Percentiles rank a stretch among this genome's conserved stretches.
Evolutionary conservation across 75 land plant species (phyloP).

Genomic region (Pseudotsuga menziesii): DNA sequence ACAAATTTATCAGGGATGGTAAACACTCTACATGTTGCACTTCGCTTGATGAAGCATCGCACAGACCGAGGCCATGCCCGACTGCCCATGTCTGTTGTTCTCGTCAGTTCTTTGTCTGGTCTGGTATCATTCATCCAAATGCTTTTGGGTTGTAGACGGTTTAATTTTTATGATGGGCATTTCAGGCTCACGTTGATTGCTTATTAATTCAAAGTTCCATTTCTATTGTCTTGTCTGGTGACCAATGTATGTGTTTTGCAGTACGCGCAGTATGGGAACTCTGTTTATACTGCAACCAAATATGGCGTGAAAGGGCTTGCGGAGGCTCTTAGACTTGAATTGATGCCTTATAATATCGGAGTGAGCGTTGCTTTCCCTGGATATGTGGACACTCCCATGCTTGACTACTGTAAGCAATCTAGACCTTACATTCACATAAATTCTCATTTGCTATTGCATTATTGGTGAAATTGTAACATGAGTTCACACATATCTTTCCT

Average conservation of each 20-base stretch:
- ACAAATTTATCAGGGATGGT: slow-evolving; percentile 37
- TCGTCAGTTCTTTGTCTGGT: slow-evolving; percentile 26
- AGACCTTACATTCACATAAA: too few relatives aligned
- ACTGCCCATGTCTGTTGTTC: slow-evolving; percentile 26
- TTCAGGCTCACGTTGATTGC: too few relatives aligned
- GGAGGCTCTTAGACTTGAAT: slow-evolving; percentile 19
- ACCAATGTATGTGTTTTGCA: neutral
- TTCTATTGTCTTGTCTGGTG: too few relatives aligned
- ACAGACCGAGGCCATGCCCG: neutral
- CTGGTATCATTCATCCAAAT: slow-evolving; percentile 14
- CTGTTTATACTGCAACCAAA: slow-evolving; percentile 24
- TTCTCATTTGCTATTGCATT: too few relatives aligned
- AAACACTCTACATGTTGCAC: slow-evolving; percentile 27
- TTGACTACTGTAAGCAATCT: too few relatives aligned
- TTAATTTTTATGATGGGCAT: too few relatives aligned
- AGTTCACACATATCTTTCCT: too few relatives aligned
- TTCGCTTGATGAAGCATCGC: slow-evolving; percentile 28
- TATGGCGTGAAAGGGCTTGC: slow-evolving; percentile 25
- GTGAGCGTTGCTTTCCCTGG: too few relatives aligned
- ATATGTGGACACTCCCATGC: too few relatives aligned
- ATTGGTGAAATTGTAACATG: too few relatives aligned
- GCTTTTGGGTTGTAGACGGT: too few relatives aligned
- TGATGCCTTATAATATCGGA: slow-evolving; percentile 20
- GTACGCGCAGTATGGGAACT: slow-evolving; percentile 22
- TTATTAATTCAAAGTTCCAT: too few relatives aligned